Evolutionary conservation across 306 rosid species (phyloP).

Genomic region (Vigna radiata): DNA sequence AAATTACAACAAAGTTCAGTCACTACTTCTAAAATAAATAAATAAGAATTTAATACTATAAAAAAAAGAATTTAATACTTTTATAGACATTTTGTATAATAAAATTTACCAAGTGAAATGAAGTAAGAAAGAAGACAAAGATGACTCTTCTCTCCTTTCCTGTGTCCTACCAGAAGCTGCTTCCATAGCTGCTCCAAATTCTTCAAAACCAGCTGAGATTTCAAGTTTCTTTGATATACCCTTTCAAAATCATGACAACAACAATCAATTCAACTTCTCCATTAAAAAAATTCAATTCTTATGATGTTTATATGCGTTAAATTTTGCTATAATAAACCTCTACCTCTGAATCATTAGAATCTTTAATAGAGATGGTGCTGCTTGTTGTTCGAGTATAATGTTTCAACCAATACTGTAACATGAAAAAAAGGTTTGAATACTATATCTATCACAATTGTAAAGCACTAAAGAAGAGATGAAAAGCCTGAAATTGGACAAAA

Average conservation of each 20-base stretch:
- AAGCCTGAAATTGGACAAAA: slow-evolving; percentile 12
- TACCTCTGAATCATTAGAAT: slow-evolving; percentile 53
- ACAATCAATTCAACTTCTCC: slow-evolving; percentile 42
- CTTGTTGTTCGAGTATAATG: slow-evolving; percentile 61
- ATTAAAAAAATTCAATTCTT: background rate
- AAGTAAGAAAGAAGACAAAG: slow-evolving; percentile 52
- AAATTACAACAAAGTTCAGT: slow-evolving; percentile 19
- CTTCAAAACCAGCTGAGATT: slow-evolving; percentile 66
- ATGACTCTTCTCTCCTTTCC: slow-evolving; percentile 44
- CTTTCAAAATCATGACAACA: slow-evolving; percentile 51
- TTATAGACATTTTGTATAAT: background rate
- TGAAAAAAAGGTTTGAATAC: slow-evolving; percentile 19
- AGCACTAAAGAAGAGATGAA: slow-evolving; percentile 19
- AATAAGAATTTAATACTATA: background rate
- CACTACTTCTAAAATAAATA: background rate
- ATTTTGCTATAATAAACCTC: slow-evolving; percentile 50
- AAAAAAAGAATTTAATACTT: too few species aligned
- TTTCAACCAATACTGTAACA: slow-evolving; percentile 76
- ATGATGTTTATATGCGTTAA: background rate
- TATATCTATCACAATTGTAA: slow-evolving; percentile 33
- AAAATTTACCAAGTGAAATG: slow-evolving; percentile 59
- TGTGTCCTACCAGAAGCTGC: slow-evolving; percentile 54
- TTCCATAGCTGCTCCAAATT: slow-evolving; percentile 68
- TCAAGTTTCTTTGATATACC: slow-evolving; percentile 50
- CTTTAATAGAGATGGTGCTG: slow-evolving; percentile 61